Evolutionary conservation across 495 filamentous ascomycete genomes (phyloP), one percentile per base, ranked within the genome.

Genomic region (Talaromyces trachyspermus): DNA sequence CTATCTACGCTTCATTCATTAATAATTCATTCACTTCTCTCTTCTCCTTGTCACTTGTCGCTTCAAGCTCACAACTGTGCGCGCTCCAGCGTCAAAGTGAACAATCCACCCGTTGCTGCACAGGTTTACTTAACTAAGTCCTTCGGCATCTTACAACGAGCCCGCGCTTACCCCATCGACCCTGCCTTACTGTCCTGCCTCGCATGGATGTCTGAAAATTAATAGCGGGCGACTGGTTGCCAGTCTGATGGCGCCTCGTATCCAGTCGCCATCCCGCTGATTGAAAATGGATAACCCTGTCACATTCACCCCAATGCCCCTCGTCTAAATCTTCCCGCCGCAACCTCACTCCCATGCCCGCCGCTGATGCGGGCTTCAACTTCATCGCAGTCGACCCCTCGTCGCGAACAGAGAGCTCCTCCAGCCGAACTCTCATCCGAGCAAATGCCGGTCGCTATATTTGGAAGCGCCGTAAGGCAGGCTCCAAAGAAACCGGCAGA

Each of bases 361-460:
- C 44, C 18, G 14, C 44, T 5, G 44, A 32, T 35, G 44, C 29
- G 11, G 44, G 44, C 0, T 46, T 46, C 22, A 46, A 46, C 3
- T 46, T 46, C 19, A 46, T 46, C 26, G 23, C 44, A 11, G 44
- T 46, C 30, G 44, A 46, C 37, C 44, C 44, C 18, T 46, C 44
- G 9, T 46, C 44, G 8, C 44, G 30, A 33, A 35, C 44, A 33
- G 44, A 46, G n/a, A 46, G 44, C 30, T 46, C 44, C 2, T 35
- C 44, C n/a, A 46, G 44, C 11, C 44, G 44, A 12, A 46, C 44
- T 5, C 30, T 46, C 6, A 46, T 46, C 15, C 44, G 44, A 14
- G 44, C 44, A 3, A 46, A 46, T 18, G 44, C 44, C 25, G 44
- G 44, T 46, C 44, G 44, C 8, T 46, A 46, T 18, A 46, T 46